Evolutionary conservation across 495 filamentous ascomycete genomes (phyloP).

Genomic region (Tuber umbilicatum): DNA sequence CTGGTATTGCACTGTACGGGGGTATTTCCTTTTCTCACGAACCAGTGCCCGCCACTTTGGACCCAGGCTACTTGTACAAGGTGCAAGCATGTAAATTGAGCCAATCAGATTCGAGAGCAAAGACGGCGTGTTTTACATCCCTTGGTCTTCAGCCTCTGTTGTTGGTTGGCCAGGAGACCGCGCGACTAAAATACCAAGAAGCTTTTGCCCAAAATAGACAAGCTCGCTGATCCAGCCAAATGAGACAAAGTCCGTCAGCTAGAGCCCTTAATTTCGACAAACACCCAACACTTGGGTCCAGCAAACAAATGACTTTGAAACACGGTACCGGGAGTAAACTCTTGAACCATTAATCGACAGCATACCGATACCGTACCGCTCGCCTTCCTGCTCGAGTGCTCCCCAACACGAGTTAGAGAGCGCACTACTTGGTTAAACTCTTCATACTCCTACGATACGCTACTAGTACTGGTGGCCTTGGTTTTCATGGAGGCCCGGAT

Average conservation of each 20-base stretch:
- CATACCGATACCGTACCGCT: background rate
- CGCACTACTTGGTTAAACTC: no score
- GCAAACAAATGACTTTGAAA: background rate
- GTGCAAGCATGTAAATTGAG: background rate
- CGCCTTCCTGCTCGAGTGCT: background rate
- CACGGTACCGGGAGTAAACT: background rate
- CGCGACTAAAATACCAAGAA: background rate
- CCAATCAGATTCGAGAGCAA: background rate
- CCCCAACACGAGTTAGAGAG: background rate
- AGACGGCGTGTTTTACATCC: background rate
- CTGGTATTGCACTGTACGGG: background rate
- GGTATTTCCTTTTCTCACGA: background rate
- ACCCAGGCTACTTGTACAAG: background rate
- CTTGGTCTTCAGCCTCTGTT: conserved; percentile 1
- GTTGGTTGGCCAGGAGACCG: background rate
- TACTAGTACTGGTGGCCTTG: background rate
- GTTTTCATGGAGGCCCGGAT: background rate
- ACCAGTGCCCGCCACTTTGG: background rate
- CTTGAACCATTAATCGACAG: background rate
- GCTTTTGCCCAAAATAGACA: background rate
- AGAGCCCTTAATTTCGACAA: background rate
- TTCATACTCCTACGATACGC: background rate
- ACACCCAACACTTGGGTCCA: background rate
- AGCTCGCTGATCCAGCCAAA: background rate
- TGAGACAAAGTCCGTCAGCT: background rate